Conservation (phyloP, 2,329 filamentous ascomycete species). For the Xylaria sp. region DNA sequence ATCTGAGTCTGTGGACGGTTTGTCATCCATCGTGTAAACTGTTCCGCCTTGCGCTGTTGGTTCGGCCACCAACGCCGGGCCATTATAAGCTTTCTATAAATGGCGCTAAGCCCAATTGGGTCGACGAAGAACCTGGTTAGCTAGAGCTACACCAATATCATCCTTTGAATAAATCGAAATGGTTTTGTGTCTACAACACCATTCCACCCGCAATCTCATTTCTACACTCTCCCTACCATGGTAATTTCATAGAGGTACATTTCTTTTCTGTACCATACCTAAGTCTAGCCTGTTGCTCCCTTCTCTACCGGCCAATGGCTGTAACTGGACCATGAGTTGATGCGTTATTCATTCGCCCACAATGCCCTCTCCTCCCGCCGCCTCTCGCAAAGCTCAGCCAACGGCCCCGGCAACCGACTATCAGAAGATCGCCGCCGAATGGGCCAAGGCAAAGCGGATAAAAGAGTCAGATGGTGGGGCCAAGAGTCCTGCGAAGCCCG, state of each 20-base stretch:
- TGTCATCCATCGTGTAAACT: too few relatives aligned
- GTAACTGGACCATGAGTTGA: constrained; percentile 29
- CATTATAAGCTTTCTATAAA: too few relatives aligned
- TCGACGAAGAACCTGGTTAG: too few relatives aligned
- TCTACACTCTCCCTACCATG: constrained; percentile 22
- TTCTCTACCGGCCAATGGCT: constrained; percentile 42
- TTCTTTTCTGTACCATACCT: constrained; percentile 1
- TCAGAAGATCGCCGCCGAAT: constrained; percentile 64
- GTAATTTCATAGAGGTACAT: constrained; percentile 14
- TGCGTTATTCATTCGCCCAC: constrained; percentile 19
- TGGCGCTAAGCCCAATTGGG: too few relatives aligned
- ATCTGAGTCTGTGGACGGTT: too few relatives aligned
- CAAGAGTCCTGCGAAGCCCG: constrained; percentile 48
- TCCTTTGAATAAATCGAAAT: constrained; percentile 10
- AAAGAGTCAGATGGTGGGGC: constrained; percentile 57
- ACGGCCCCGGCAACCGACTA: constrained; percentile 56
- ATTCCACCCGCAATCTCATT: constrained; percentile 5
- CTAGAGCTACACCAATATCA: not conserved
- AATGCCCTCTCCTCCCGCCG: constrained; percentile 31
- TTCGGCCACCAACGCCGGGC: too few relatives aligned
- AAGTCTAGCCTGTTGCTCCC: constrained; percentile 5
- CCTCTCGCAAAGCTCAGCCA: constrained; percentile 43
- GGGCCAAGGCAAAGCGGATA: constrained; percentile 62
- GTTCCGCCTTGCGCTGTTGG: too few relatives aligned
- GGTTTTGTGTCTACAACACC: constrained; percentile 14